These are phyloP conservation scores for Penstemon barbatus DNA, from an alignment of 257 asterid species.

Conservation along the genomic window DNA sequence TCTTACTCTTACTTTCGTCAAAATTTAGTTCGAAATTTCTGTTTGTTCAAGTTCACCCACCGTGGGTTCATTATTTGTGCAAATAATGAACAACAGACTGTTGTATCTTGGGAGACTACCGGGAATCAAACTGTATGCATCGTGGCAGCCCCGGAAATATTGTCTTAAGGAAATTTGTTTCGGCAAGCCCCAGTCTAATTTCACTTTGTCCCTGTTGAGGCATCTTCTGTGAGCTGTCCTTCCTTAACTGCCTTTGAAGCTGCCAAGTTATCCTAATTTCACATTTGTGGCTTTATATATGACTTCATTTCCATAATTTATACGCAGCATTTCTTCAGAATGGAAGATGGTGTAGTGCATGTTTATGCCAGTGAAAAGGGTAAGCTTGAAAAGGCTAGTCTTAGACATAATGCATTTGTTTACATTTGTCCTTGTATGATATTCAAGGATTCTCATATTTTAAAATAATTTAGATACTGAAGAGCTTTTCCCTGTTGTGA, in stretches of 20 bases:
- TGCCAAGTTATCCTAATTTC: constrained; percentile 22
- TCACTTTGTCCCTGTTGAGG: constrained; percentile 64
- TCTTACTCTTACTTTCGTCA: too few relatives aligned
- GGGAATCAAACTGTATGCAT: constrained; percentile 53
- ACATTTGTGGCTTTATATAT: constrained; percentile 31
- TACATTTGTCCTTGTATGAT: constrained; percentile 9
- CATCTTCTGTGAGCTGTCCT: constrained; percentile 71
- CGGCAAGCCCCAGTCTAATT: too few relatives aligned
- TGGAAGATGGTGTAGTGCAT: constrained; percentile 90
- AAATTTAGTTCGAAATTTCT: too few relatives aligned
- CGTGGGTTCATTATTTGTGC: too few relatives aligned
- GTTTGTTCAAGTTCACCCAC: too few relatives aligned
- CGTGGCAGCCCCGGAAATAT: too few relatives aligned
- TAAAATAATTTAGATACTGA: constrained; percentile 52
- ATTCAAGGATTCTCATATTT: constrained; percentile 3
- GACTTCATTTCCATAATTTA: constrained; percentile 28
- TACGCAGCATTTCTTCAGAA: constrained; percentile 71
- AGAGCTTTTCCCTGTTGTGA: constrained; percentile 82
- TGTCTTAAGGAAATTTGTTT: too few relatives aligned
- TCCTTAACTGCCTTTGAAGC: constrained; percentile 28
- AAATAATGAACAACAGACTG: too few relatives aligned
- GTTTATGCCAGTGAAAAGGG: constrained; percentile 75
- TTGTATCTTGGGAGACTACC: too few relatives aligned
- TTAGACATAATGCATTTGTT: constrained; percentile 6
- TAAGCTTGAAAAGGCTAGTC: constrained; percentile 39